phyloP scores from a whole-genome alignment of 2,329 filamentous ascomycete genomes.

The Colletotrichum coccodes region DNA sequence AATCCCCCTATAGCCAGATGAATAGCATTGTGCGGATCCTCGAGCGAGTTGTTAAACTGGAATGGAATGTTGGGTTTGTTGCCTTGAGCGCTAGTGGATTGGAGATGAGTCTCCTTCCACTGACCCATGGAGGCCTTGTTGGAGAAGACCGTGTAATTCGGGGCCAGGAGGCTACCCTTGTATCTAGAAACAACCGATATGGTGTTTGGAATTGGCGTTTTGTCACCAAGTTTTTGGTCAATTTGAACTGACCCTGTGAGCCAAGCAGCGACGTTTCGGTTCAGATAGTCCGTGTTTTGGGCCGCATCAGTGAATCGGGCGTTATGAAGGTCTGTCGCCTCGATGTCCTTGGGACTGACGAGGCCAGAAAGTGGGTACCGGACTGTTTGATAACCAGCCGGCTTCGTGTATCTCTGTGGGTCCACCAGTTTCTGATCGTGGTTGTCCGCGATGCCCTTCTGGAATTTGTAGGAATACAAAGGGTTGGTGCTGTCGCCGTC shows the following conservation, averaged over 20 bases:
- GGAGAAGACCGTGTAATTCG: slow-evolving; percentile 46
- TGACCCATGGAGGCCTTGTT: slow-evolving; percentile 38
- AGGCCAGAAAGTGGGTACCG: slow-evolving; percentile 40
- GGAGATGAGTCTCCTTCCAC: slow-evolving; percentile 37
- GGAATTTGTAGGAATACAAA: slow-evolving; percentile 38
- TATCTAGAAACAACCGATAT: slow-evolving; percentile 26
- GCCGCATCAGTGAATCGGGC: background rate
- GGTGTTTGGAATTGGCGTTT: slow-evolving; percentile 16
- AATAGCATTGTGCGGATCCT: slow-evolving; percentile 39
- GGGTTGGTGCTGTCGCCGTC: slow-evolving; percentile 32
- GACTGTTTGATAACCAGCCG: slow-evolving; percentile 35
- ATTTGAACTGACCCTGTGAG: slow-evolving; percentile 1
- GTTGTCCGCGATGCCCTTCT: slow-evolving; percentile 31
- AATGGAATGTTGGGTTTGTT: too few relatives aligned
- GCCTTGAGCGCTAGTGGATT: background rate
- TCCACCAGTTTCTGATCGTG: background rate
- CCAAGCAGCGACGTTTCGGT: slow-evolving; percentile 15
- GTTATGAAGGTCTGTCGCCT: too few relatives aligned
- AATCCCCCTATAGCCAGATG: slow-evolving; percentile 41
- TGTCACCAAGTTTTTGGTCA: background rate
- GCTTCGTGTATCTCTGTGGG: slow-evolving; percentile 34
- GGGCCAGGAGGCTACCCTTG: slow-evolving; percentile 38
- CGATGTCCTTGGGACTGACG: too few relatives aligned
- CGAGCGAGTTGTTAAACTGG: slow-evolving; percentile 34
- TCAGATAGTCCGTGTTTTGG: background rate